Evolutionary conservation across 306 rosid species (phyloP), one percentile per base, ranked within the genome.

Genomic region (Prunus davidiana): DNA sequence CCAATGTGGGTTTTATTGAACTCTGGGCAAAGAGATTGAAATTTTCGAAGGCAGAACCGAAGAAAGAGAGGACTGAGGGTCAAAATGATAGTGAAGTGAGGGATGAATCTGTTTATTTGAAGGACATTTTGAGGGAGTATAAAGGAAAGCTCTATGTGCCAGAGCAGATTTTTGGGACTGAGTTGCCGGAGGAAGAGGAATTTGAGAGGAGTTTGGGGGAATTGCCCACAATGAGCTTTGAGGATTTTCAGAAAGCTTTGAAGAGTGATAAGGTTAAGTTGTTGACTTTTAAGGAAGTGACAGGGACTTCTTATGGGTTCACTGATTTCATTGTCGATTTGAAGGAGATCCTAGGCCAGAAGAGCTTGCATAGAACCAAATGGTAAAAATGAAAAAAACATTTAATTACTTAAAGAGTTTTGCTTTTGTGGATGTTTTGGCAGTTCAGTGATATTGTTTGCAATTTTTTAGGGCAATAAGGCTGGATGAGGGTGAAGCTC

Each of bases 101-200:
- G 85, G 75, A 58, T 73, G 86, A 84, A 62, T 88, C 86, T 77
- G 97, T 94, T 71, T 81, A 85, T 84, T 89, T 94, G 87, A 89
- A 85, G 20, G 95, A 94, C 63, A 84, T 94, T 78, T 76, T 95
- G 84, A 92, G 95, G 79, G 90, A 89, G 90, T 87, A 95, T 67
- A 92, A 78, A 82, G 99, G 99, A 80, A 92, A 95, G 80, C 93
- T 92, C 3, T 92, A 92, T 61, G 99, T 95, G 78, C 99, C 99
- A 0, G 99, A 95, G 86, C 99, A 92, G 76, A 65, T 91, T 79
- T 95, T 95, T 25, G 87, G 91, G 46, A 12, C 78, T 0, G 71
- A 78, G 47, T 76, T 92, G 52, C 86, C 97, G 0, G 98, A 95
- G 79, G 97, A 90, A 81, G 97, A 92, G 55, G 90, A 84, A 50